Base-by-base conservation (phyloP, 2,329 filamentous ascomycete species). In the Phialocephala sp. region DNA sequence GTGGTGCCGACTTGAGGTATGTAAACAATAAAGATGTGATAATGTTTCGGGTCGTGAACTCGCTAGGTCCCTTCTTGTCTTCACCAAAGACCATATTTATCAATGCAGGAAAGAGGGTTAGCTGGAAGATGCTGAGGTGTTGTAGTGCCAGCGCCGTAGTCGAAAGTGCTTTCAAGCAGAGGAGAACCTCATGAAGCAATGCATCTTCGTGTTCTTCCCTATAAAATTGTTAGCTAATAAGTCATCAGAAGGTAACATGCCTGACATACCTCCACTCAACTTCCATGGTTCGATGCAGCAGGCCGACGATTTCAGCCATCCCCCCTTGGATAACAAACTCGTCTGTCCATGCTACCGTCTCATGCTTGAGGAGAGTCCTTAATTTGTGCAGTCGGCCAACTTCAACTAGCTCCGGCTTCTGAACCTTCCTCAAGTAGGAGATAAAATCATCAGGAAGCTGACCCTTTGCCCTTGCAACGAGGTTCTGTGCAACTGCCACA, bases 311-410 rank as follows among this genome's bases (percentile, higher is more conserved):
- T 77, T 97, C 93, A 71, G 91, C 87, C 93, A 98, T 97, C 22
- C 95, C 95, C 18, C 92, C 93, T 69, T 94, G 89, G 47, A 88
- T 85, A 72, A 98, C 92, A 76, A 98, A 99, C 14, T 89, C 87
- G 76, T 98, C 93, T 2, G 96, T 96, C 95, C 95, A 99, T 14
- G 91, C 87, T 6, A 99, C 93, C 0, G 94, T 97, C 81, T 99
- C 95, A 74, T 98, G 98, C 20, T 95, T 89, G 61, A 99, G 84
- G 60, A 98, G 80, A 22, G 97, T 84, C 15, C 94, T 88, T 55
- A 99, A 84, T 79, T 98, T 98, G 80, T 98, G 95, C 41, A 99
- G 81, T 76, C 95, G 94, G 54, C 94, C 93, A n/a, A 98, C 92
- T 77, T 98, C 94, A 11, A 97, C 90, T 45, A 89, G 82, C 73